phyloP scores from a whole-genome alignment of 805 yeast genomes.

The Hemisphaericaspora nanyangensis region DNA sequence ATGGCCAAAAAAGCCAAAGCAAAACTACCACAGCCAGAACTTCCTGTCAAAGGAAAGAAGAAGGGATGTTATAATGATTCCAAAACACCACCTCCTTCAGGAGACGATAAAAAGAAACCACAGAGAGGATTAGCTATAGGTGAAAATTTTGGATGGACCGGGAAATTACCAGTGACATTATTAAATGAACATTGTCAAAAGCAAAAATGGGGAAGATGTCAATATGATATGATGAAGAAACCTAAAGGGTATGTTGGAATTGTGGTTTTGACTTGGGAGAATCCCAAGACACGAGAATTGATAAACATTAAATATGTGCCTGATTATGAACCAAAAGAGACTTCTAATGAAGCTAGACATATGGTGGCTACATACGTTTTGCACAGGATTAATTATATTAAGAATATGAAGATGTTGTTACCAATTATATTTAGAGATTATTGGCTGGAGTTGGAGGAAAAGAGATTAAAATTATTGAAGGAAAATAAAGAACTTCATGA shows the following conservation, averaged over 20 bases:
- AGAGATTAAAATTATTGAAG: conserved; percentile 47
- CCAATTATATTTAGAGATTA: conserved; percentile 77
- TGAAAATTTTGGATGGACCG: conserved; percentile 84
- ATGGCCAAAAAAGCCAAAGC: conserved; percentile 16
- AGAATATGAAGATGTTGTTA: conserved; percentile 80
- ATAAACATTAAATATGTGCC: conserved; percentile 56
- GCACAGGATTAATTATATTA: conserved; percentile 73
- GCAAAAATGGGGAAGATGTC: conserved; percentile 84
- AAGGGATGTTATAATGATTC: conserved; percentile 2
- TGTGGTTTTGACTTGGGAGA: conserved; percentile 63
- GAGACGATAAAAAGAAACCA: conserved; percentile 25
- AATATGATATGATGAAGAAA: conserved; percentile 59
- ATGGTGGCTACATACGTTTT: conserved; percentile 85
- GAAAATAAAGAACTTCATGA: conserved; percentile 47
- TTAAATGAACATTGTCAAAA: conserved; percentile 86
- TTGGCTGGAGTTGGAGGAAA: conserved; percentile 71
- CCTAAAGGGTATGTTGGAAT: conserved; percentile 58
- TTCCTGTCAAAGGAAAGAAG: conserved; percentile 1
- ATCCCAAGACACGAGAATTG: conserved; percentile 75
- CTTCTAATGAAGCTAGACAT: conserved; percentile 87
- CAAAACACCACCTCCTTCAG: background rate
- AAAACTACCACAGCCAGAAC: conserved; percentile 6
- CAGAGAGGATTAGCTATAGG: conserved; percentile 39
- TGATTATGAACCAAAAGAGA: conserved; percentile 60
- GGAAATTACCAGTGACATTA: conserved; percentile 83